phyloP scores from a whole-genome alignment of 441 rosid species.

The Melianthus villosus region DNA sequence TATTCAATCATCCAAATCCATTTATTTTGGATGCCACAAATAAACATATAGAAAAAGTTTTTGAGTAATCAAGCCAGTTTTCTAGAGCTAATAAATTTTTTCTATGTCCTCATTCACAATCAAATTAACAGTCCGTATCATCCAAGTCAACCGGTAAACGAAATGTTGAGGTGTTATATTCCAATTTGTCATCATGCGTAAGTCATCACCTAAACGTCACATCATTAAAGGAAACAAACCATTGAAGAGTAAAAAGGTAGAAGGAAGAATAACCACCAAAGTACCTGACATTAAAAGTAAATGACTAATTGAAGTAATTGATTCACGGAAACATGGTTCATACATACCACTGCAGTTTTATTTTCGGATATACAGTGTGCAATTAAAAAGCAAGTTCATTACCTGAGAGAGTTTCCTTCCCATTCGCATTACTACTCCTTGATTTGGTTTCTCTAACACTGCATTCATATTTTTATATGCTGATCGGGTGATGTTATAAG shows the following conservation, averaged over 20 bases:
- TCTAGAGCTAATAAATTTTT: no score
- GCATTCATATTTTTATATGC: constrained; percentile 11
- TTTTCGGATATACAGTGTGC: neutral
- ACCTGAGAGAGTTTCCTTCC: constrained; percentile 65
- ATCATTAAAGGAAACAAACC: no score
- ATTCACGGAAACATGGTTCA: neutral
- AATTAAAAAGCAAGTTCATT: constrained; percentile 11
- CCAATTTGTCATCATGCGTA: no score
- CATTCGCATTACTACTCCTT: constrained; percentile 27
- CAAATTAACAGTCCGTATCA: no score
- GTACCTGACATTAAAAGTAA: no score
- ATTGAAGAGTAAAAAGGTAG: no score
- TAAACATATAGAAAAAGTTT: neutral
- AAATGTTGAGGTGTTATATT: no score
- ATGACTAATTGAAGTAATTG: neutral
- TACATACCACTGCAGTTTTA: neutral
- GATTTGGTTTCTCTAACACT: constrained; percentile 19
- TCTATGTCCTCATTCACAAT: no score
- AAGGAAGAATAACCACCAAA: no score
- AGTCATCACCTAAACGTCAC: no score
- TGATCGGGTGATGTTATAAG: constrained; percentile 22
- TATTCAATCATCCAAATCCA: neutral
- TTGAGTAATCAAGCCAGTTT: no score
- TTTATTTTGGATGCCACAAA: neutral
- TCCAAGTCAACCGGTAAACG: no score